These are phyloP conservation scores for Camelina neglecta DNA, from an alignment of 345 rosid species.

Conservation along the genomic window DNA sequence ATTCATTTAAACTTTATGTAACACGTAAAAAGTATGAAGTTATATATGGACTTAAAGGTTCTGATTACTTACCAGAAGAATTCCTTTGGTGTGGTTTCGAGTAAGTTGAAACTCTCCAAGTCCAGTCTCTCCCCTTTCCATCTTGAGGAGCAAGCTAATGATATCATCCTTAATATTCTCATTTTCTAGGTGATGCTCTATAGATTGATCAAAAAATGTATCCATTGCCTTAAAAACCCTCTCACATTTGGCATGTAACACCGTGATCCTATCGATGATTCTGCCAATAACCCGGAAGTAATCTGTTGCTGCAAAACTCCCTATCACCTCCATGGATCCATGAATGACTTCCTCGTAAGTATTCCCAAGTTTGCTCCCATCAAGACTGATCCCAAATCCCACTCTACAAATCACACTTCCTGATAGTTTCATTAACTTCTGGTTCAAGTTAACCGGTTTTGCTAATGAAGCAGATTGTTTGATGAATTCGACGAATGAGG, in stretches of 20 bases:
- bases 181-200: slow-evolving; percentile 49
- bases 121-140: slow-evolving; percentile 39
- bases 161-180: slow-evolving; percentile 45
- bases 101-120: slow-evolving; percentile 37
- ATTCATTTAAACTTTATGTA: not conserved
- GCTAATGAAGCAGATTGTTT: slow-evolving; percentile 35
- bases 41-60: not conserved
- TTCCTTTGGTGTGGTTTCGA: slow-evolving; percentile 52
- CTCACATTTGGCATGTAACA: slow-evolving; percentile 36
- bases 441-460: slow-evolving; percentile 35
- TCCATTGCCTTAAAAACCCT: slow-evolving; percentile 48
- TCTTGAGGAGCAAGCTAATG: slow-evolving; percentile 49
- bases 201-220: slow-evolving; percentile 43
- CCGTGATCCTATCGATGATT: slow-evolving; percentile 47
- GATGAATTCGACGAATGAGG: slow-evolving; percentile 31
- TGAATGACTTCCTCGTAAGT: slow-evolving; percentile 42
- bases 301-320: slow-evolving; percentile 45
- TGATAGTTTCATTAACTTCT: slow-evolving; percentile 30
- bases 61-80: slow-evolving; percentile 45
- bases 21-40: not conserved
- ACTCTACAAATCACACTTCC: slow-evolving; percentile 42
- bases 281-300: slow-evolving; percentile 48
- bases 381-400: slow-evolving; percentile 44
- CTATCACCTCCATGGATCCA: slow-evolving; percentile 35
- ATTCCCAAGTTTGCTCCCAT: slow-evolving; percentile 43